Evolutionary conservation across 2,329 filamentous ascomycete species (phyloP).

Genomic region (Trichoderma brevicompactum): DNA sequence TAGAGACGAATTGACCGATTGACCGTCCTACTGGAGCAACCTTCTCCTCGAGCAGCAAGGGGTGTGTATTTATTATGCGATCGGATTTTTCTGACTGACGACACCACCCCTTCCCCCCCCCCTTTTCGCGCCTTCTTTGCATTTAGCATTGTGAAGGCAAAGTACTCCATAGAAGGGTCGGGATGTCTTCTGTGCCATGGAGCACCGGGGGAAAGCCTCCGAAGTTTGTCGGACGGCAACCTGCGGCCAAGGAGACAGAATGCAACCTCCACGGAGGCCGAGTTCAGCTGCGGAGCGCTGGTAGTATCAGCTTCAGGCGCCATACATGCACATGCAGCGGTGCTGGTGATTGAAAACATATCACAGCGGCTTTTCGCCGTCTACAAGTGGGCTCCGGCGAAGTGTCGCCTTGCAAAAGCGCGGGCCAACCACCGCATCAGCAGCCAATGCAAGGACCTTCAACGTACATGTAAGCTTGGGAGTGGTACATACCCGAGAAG

Average conservation of each 20-base stretch:
- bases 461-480: conserved; percentile 5
- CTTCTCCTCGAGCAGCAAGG: conserved; percentile 9
- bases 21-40: background rate
- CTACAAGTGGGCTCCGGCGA: conserved; percentile 11
- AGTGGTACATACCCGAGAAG: conserved; percentile 4
- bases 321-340: background rate
- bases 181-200: background rate
- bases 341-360: background rate
- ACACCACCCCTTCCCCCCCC: background rate
- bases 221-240: conserved; percentile 1
- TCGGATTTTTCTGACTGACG: background rate
- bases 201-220: conserved; percentile 9
- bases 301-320: background rate
- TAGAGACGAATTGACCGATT: conserved; percentile 7
- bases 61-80: background rate
- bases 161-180: background rate
- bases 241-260: conserved; percentile 3
- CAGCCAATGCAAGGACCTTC: background rate
- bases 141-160: background rate
- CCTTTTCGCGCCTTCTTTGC: conserved; percentile 3
- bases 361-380: conserved; percentile 8
- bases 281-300: background rate
- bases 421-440: conserved; percentile 14
- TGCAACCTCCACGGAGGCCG: conserved; percentile 2
- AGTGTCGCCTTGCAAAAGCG: background rate